Conservation (phyloP, 345 rosid genomes). For the Citrus trifoliata region DNA sequence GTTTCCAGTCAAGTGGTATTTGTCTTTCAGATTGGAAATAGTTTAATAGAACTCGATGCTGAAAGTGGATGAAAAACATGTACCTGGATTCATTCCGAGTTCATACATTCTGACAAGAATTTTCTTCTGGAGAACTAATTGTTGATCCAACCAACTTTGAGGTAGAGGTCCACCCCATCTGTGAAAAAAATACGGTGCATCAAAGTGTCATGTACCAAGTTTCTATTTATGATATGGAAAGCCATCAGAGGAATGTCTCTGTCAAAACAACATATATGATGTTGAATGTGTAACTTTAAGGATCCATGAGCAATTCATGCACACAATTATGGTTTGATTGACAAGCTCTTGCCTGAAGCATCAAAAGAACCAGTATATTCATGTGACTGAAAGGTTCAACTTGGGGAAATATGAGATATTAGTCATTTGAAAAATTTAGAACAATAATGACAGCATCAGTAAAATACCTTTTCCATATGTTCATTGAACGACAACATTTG, state of each 20-base stretch:
- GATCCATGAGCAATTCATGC: not conserved
- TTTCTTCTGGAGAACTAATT: slow-evolving; percentile 55
- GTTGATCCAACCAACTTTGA: slow-evolving; percentile 66
- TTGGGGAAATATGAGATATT: not conserved
- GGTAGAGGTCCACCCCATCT: slow-evolving; percentile 84
- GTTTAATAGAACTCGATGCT: not conserved
- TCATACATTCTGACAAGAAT: slow-evolving; percentile 60
- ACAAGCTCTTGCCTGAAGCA: not conserved
- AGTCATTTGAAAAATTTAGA: not conserved
- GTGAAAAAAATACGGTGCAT: not conserved
- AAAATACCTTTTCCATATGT: not conserved
- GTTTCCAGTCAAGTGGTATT: not conserved
- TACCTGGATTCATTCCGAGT: slow-evolving; percentile 82
- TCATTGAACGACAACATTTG: not conserved
- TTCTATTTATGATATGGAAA: not conserved
- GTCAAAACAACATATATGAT: not conserved
- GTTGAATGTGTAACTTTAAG: not conserved
- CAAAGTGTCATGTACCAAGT: not conserved
- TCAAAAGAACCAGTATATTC: slow-evolving; percentile 4
- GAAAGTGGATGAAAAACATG: not conserved
- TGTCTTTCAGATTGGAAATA: not conserved
- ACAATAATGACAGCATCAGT: not conserved
- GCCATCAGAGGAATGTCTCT: slow-evolving; percentile 10
- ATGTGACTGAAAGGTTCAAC: not conserved
- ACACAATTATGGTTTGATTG: not conserved